Percentiles rank a stretch among this genome's conserved stretches.
Conservation (phyloP, 306 rosid species). For the Medicago ruthenica region DNA sequence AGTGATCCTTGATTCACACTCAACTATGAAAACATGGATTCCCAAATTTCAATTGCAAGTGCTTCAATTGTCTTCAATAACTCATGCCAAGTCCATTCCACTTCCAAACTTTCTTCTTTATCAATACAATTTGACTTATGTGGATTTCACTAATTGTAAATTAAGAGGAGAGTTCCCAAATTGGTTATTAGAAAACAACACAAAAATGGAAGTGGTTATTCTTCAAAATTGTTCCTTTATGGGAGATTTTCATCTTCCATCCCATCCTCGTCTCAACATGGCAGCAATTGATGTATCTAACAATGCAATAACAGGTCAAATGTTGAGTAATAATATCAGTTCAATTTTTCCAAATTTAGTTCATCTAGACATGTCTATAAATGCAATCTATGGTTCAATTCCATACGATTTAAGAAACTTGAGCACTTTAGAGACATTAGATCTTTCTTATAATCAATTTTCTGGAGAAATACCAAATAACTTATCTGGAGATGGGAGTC, state of each 20-base stretch:
- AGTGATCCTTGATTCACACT: background rate
- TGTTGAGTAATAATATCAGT: slow-evolving; percentile 5
- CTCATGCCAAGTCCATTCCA: background rate
- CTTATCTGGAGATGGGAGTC: background rate
- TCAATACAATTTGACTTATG: background rate
- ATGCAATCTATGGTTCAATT: slow-evolving; percentile 16
- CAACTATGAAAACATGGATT: slow-evolving; percentile 2
- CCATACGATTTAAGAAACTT: background rate
- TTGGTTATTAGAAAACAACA: slow-evolving; percentile 28
- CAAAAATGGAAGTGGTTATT: background rate
- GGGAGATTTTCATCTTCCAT: background rate
- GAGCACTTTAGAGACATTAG: background rate
- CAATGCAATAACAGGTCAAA: slow-evolving; percentile 5
- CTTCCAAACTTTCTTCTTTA: slow-evolving; percentile 16
- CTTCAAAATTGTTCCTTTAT: background rate
- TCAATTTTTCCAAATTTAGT: slow-evolving; percentile 11
- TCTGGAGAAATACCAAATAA: slow-evolving; percentile 24
- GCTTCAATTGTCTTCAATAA: slow-evolving; percentile 5
- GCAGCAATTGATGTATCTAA: background rate
- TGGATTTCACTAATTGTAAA: slow-evolving; percentile 8
- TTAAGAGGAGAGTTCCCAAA: slow-evolving; percentile 15
- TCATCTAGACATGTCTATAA: background rate
- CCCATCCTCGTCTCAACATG: background rate
- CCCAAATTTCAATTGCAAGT: slow-evolving; percentile 20
- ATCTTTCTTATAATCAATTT: slow-evolving; percentile 29